Evolutionary conservation across 139 green algal species (phyloP).

Genomic region (Chlorella sp.): DNA sequence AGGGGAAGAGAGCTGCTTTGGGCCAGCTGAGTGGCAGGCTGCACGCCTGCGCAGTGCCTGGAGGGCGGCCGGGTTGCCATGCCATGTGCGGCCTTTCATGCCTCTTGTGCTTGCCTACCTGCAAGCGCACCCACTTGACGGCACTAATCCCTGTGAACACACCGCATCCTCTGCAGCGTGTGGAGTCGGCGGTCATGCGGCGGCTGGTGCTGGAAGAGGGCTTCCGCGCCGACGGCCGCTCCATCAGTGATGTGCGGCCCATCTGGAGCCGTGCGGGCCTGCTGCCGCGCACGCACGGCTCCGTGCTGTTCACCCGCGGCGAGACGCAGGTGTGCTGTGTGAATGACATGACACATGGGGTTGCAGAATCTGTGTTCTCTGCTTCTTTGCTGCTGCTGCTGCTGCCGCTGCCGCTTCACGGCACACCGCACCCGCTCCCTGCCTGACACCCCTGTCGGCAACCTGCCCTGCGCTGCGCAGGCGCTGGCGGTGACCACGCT

Average conservation of each 20-base stretch:
- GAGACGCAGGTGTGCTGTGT: not conserved
- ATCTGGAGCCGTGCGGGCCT: conserved; percentile 79
- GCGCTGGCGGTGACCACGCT: conserved; percentile 87
- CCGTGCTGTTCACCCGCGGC: conserved; percentile 92
- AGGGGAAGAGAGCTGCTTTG: not conserved
- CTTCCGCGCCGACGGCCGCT: conserved; percentile 82
- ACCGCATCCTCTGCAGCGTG: conserved; percentile 28
- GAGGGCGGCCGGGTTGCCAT: no score
- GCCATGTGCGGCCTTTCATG: no score
- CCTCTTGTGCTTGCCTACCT: not conserved
- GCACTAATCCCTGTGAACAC: no score
- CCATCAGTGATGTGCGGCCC: conserved; percentile 77
- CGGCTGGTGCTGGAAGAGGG: conserved; percentile 73
- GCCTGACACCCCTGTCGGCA: no score
- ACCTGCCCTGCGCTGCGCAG: conserved; percentile 54
- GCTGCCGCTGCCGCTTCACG: no score
- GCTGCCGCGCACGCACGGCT: conserved; percentile 93
- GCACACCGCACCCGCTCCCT: no score
- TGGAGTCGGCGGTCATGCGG: conserved; percentile 75
- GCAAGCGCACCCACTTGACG: not conserved
- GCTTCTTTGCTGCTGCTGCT: no score
- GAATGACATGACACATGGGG: no score
- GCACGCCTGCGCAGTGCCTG: no score
- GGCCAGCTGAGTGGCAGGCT: no score
- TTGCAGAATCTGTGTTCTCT: no score